Evolutionary conservation across 768 basidiomycete species (phyloP).

Genomic region (Pulveroboletus frians): DNA sequence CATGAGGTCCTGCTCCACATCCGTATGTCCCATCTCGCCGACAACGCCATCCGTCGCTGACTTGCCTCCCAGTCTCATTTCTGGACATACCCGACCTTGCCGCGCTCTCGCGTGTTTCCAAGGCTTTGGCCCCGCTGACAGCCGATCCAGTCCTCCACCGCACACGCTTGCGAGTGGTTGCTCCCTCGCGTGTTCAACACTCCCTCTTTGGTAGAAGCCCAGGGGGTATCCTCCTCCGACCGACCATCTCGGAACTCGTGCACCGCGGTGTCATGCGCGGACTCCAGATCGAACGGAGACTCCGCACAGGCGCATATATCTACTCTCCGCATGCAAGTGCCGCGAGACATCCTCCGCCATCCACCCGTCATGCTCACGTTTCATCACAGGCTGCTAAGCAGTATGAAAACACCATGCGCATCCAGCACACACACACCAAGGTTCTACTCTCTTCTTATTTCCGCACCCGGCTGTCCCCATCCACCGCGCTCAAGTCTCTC

Average conservation of each 20-base stretch:
- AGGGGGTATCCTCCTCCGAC: conserved; percentile 52
- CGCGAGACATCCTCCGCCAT: not conserved
- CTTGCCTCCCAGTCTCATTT: conserved; percentile 48
- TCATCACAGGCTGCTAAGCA: conserved; percentile 54
- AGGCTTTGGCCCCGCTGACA: conserved; percentile 45
- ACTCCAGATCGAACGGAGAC: conserved; percentile 57
- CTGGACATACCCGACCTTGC: conserved; percentile 71
- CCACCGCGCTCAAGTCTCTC: conserved; percentile 40
- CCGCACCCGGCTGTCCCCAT: conserved; percentile 39
- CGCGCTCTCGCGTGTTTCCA: conserved; percentile 44
- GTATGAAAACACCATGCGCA: conserved; percentile 53
- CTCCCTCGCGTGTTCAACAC: conserved; percentile 64
- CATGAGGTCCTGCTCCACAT: conserved; percentile 57
- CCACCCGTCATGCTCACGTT: conserved; percentile 6
- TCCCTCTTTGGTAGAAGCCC: conserved; percentile 56
- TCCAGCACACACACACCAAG: conserved; percentile 52
- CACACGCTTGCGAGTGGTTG: conserved; percentile 53
- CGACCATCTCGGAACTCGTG: conserved; percentile 61
- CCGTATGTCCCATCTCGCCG: conserved; percentile 33
- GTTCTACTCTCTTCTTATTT: conserved; percentile 51
- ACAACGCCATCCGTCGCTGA: not conserved
- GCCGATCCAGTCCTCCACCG: conserved; percentile 61
- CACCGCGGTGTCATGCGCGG: conserved; percentile 69
- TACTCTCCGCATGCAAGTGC: conserved; percentile 51
- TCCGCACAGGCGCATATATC: conserved; percentile 63